Evolutionary conservation across 129 eudicot species (phyloP).

Genomic region (Escallonia herrerae): DNA sequence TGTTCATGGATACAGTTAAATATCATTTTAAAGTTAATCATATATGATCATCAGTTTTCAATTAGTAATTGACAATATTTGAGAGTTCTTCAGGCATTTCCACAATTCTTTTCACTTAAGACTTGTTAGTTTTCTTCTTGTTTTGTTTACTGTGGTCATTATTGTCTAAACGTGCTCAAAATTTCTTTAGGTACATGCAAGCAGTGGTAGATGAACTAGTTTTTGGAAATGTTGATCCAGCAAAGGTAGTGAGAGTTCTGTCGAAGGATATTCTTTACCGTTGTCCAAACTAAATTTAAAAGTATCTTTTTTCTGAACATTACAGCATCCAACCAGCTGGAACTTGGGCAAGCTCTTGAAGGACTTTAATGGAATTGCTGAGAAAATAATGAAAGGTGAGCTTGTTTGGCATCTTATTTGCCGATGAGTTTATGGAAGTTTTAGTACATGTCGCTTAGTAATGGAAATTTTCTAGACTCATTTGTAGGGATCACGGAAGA

Average conservation of each 20-base stretch:
- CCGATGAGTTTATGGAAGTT: background rate
- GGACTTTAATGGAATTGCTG: conserved; percentile 54
- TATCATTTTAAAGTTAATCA: no score
- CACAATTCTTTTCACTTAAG: background rate
- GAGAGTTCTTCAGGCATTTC: no score
- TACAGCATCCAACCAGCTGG: conserved; percentile 86
- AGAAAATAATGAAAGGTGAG: conserved; percentile 59
- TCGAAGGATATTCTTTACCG: background rate
- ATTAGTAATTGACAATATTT: no score
- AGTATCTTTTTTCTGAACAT: background rate
- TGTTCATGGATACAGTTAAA: no score
- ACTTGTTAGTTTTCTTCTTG: background rate
- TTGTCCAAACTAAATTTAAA: conserved; percentile 5
- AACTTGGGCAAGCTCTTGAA: conserved; percentile 52
- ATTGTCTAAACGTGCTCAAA: background rate
- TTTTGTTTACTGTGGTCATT: background rate
- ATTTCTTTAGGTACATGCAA: conserved; percentile 85
- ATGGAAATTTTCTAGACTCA: conserved; percentile 37
- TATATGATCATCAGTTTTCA: no score
- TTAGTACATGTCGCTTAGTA: background rate
- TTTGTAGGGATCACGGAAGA: conserved; percentile 63
- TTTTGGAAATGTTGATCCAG: conserved; percentile 59
- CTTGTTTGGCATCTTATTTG: background rate
- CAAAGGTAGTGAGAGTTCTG: conserved; percentile 44
- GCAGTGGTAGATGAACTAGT: conserved; percentile 90